Base-by-base conservation (phyloP, 129 eudicot species). In the Pseudognaphalium luteoalbum region DNA sequence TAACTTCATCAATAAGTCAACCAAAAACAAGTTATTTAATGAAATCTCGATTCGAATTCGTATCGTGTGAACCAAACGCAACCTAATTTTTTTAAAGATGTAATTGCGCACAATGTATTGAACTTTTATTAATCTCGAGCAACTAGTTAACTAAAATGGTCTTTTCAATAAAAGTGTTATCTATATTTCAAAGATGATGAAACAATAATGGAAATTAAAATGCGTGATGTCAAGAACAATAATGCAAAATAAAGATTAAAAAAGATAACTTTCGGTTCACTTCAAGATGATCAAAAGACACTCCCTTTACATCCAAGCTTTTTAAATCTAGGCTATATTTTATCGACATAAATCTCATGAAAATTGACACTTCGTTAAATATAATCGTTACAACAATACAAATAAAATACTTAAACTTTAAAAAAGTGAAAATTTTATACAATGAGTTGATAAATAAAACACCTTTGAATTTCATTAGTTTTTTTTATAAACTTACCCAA, bases 161-260 rank as follows among this genome's bases (percentile, higher is more conserved):
- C 14, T 42, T 12, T 4, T 3, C n/a, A 6, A 2, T 42, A 10
- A 42, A 9, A 42, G 54, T 47, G 12, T 12, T 4, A 14, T 14
- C 34, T 32, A 0, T 2, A 32, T 32, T 4, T 32, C 4, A 32
- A 32, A 32, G 34, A 32, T 32, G 34, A 25, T 25, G 4, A 32
- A 2, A 47, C 4, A 58, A 58, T 58, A 10, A 20, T n/a, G 22
- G 29, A 41, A 42, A 42, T 14, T 21, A 42, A 69, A 41, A 68
- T 21, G 15, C 47, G 15, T 7, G 10, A 14, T 25, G 28, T 44
- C 20, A 12, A 61, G 12, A 44, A 44, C 60, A 69, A 69, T 69
- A 44, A 69, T 69, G 20, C 73, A 25, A 69, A 20, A 44, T 44
- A 69, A 42, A 69, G 59, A 69, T 44, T 44, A 15, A 69, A 68